Base-by-base conservation (phyloP, 2,329 filamentous ascomycete species). In the Botrytis cinerea region DNA sequence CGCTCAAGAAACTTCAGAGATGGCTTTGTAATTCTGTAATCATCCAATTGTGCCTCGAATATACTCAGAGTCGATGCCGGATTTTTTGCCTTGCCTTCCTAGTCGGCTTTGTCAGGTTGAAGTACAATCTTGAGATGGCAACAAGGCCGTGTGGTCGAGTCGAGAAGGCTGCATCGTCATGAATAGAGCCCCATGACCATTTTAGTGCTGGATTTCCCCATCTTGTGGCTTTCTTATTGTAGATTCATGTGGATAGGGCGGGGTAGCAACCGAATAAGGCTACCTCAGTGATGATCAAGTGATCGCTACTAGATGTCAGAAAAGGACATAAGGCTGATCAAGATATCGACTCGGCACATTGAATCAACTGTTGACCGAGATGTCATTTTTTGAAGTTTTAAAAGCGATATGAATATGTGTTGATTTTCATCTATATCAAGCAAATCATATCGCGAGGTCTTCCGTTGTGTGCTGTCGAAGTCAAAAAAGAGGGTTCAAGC, bases 91-190 rank as follows among this genome's bases (percentile, higher is more conserved):
- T 43, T n/a, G 18, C 22, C 66, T 43, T 32, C 1, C n/a, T 43
- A 7, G 25, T 57, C 48, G 9, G 66, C 18, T 43, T 57, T 57
- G 2, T 22, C 38, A 57, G 66, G 32, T 57, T 68, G 48, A 57
- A 45, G 66, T 69, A 16, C 48, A 57, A 57, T 69, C 38, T 57
- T 69, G 18, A 25, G 38, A 68, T 68, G 18, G 66, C 18, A 38
- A 57, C 40, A 68, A 28, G 20, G 46, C 46, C 51, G 16, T 9
- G 14, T 40, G 64, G 35, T 43, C 20, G 16, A 57, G 18, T 25
- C 45, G 32, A 25, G 35, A 57, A 57, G n/a, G n/a, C 48, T 69
- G 38, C 9, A 16, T 12, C 18, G 20, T 69, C 6, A 16, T 38
- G 16, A 25, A 57, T 2, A 43, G 38, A 32, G 51, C 48, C 48